Conservation (phyloP, 2,329 filamentous ascomycete species). For the Tolypocladium pustulatum region DNA sequence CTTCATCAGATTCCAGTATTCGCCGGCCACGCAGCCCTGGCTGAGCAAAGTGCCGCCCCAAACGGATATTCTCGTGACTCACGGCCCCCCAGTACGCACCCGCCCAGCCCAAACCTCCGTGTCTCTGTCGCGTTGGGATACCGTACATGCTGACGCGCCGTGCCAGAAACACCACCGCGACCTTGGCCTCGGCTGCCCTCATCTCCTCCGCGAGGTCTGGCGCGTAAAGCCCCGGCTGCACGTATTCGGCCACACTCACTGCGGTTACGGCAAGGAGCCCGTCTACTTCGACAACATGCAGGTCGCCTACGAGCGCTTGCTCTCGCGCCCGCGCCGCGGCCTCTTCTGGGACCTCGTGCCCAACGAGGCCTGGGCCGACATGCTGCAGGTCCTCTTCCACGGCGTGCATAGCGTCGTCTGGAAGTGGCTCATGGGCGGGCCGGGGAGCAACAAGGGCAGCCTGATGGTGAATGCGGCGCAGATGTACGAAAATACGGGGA, state of each 20-base stretch:
- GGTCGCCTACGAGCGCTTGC: slow-evolving; percentile 57
- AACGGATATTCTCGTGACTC: slow-evolving; percentile 72
- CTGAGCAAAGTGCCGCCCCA: slow-evolving; percentile 56
- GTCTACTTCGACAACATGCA: slow-evolving; percentile 70
- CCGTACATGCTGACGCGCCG: background rate
- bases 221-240: slow-evolving; percentile 65
- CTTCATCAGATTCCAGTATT: slow-evolving; percentile 59
- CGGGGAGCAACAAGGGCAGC: slow-evolving; percentile 36
- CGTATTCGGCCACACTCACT: slow-evolving; percentile 80
- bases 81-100: slow-evolving; percentile 56
- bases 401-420: slow-evolving; percentile 38
- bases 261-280: slow-evolving; percentile 57
- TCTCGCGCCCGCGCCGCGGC: slow-evolving; percentile 31
- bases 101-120: background rate
- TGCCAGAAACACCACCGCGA: slow-evolving; percentile 55
- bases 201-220: slow-evolving; percentile 62
- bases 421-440: slow-evolving; percentile 47
- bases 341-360: slow-evolving; percentile 36
- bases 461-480: slow-evolving; percentile 48
- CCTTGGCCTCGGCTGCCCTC: slow-evolving; percentile 58
- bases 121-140: background rate
- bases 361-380: slow-evolving; percentile 34
- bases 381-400: slow-evolving; percentile 30
- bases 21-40: slow-evolving; percentile 57
- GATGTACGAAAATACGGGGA: slow-evolving; percentile 42